Evolutionary conservation across 148 eudicot genomes (phyloP).

Genomic region (Silene uniflora): DNA sequence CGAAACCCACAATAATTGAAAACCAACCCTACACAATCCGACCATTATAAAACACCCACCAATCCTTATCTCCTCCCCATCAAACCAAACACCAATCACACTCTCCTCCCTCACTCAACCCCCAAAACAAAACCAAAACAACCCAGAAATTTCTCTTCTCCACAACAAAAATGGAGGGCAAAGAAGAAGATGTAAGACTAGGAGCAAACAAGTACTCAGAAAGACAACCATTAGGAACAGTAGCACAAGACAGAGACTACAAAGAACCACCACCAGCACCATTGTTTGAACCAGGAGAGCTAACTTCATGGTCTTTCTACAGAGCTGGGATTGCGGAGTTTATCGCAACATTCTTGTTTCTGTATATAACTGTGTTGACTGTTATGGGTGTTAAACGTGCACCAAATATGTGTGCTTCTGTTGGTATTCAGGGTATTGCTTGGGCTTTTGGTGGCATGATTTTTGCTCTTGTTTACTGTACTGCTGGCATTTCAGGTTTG

Average conservation of each 20-base stretch:
- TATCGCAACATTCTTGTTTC: constrained; percentile 49
- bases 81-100: neutral
- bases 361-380: constrained; percentile 45
- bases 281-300: constrained; percentile 47
- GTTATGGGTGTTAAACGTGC: constrained; percentile 47
- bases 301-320: constrained; percentile 52
- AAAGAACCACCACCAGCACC: constrained; percentile 56
- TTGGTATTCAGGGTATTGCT: constrained; percentile 58
- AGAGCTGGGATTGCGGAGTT: constrained; percentile 58
- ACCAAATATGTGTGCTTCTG: constrained; percentile 39
- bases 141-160: neutral
- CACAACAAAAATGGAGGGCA: constrained; percentile 40
- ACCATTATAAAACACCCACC: constrained; percentile 16
- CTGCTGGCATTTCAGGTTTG: constrained; percentile 57
- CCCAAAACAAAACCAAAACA: neutral
- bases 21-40: constrained; percentile 16
- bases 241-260: constrained; percentile 75
- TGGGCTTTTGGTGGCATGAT: constrained; percentile 69
- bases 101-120: neutral
- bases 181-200: constrained; percentile 54
- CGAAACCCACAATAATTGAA: neutral
- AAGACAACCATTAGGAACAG: constrained; percentile 61
- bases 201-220: constrained; percentile 66
- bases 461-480: constrained; percentile 59
- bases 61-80: constrained; percentile 10